phyloP scores from a whole-genome alignment of 2,329 filamentous ascomycete genomes.

The Penicillium sp. region DNA sequence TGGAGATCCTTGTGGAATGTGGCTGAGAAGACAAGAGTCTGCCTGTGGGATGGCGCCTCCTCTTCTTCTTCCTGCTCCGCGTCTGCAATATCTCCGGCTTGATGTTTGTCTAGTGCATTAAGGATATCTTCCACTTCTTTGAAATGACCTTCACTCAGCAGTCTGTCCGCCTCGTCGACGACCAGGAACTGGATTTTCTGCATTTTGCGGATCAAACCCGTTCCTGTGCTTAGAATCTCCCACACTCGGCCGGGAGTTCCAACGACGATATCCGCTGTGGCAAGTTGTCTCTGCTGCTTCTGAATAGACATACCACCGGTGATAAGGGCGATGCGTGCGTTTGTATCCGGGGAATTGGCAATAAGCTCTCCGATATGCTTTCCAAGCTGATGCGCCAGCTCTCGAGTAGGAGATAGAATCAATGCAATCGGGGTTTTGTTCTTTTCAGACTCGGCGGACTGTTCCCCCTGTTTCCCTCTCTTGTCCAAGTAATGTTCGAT shows the following conservation, averaged over 20 bases:
- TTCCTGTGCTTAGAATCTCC: constrained; percentile 82
- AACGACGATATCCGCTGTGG: constrained; percentile 86
- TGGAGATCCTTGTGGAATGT: constrained; percentile 92
- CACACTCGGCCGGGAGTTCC: constrained; percentile 89
- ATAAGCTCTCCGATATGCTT: constrained; percentile 78
- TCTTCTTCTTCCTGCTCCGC: constrained; percentile 41
- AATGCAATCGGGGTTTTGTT: constrained; percentile 63
- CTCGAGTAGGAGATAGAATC: constrained; percentile 86
- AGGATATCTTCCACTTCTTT: constrained; percentile 91
- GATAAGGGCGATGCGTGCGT: constrained; percentile 70
- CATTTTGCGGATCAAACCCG: constrained; percentile 67
- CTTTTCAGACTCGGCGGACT: constrained; percentile 43
- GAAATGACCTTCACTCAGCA: constrained; percentile 91
- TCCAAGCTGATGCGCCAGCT: constrained; percentile 87
- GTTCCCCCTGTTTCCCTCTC: constrained; percentile 36
- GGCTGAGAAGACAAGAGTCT: constrained; percentile 94
- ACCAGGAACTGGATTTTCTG: constrained; percentile 78
- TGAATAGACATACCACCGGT: constrained; percentile 92
- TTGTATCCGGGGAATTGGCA: constrained; percentile 61
- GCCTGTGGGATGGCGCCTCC: constrained; percentile 54
- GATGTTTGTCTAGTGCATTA: constrained; percentile 69
- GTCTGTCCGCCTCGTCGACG: constrained; percentile 88
- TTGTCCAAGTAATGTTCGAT: constrained; percentile 74
- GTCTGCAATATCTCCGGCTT: constrained; percentile 40
- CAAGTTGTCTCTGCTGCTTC: constrained; percentile 85